Base-by-base conservation (phyloP, 2,329 filamentous ascomycete genomes). In the Dothiorella sarmentorum region DNA sequence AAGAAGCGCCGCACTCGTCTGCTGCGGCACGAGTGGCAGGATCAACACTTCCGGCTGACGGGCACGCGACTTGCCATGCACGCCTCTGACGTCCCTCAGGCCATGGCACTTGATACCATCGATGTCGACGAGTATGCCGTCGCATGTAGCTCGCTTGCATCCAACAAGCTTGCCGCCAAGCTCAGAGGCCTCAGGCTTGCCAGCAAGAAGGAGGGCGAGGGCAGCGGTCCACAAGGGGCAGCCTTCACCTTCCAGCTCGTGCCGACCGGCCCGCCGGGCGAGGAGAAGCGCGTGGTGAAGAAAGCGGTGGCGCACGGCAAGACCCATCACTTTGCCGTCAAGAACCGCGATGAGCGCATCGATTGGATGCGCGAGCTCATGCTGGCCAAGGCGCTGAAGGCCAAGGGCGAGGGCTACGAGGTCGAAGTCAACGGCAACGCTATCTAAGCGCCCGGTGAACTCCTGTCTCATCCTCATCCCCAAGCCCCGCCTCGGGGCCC, bases 281-380 rank as follows among this genome's bases (percentile, higher is more conserved):
- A 77, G 64, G 56, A 55, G 22, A 40, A 45, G 29, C 47, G 83
- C 80, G 43, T 53, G 6, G 49, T 59, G 6, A 82, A 42, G 59
- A 60, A 40, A 58, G 60, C 53, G 45, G 61, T 68, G 58, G 84
- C 83, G 58, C 85, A 82, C 10, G 85, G 85, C 66, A 97, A 96
- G 81, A 89, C 90, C 43, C 93, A 97, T 69, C 91, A 97, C 71
- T 97, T 97, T 71, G 90, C 93, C 0, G 93, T 97, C 65, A 88
- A 88, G 75, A 85, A 81, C 67, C 84, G 91, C 13, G 90, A 97
- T 69, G 90, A 97, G 71, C 84, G 93, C 62, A 97, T 97, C 68
- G 93, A 97, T 72, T 99, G 94, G 94, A 95, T 95, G 90, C 82
- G 90, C 57, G 90, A 95, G 80, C 78, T 95, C 61, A 95, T 95